phyloP scores from a whole-genome alignment of 1,284 basidiomycete species.

The Rhodotorula mucilaginosa region DNA sequence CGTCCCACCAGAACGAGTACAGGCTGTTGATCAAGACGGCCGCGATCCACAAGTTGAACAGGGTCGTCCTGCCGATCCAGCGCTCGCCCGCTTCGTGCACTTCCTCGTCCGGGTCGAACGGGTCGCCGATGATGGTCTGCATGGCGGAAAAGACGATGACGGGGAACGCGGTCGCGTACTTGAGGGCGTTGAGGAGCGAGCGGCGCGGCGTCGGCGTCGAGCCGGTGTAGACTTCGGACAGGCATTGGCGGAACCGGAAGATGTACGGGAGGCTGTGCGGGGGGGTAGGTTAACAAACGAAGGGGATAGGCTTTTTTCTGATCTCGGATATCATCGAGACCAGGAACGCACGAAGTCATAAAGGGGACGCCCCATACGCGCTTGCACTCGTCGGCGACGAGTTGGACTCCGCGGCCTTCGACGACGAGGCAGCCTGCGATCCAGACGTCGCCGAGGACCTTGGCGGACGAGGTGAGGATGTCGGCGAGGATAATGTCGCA shows the following conservation, averaged over 20 bases:
- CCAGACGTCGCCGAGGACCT: slow-evolving; percentile 93
- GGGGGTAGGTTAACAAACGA: too few relatives aligned
- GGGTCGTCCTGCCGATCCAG: slow-evolving; percentile 71
- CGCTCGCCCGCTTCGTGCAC: slow-evolving; percentile 21
- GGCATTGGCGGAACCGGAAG: slow-evolving; percentile 87
- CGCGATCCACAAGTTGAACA: slow-evolving; percentile 83
- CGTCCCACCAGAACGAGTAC: slow-evolving; percentile 99
- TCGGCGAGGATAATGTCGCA: slow-evolving; percentile 92
- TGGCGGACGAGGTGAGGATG: slow-evolving; percentile 92
- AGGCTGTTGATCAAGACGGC: slow-evolving; percentile 83
- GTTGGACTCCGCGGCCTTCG: slow-evolving; percentile 18
- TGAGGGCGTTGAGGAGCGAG: slow-evolving; percentile 88
- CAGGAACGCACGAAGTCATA: slow-evolving; percentile 38
- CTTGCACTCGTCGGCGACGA: slow-evolving; percentile 33
- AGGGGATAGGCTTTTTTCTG: too few relatives aligned
- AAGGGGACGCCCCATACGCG: slow-evolving; percentile 38
- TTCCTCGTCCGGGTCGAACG: slow-evolving; percentile 35
- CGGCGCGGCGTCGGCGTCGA: slow-evolving; percentile 59
- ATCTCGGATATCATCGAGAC: too few relatives aligned
- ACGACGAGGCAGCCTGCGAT: slow-evolving; percentile 74
- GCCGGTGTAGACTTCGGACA: slow-evolving; percentile 72
- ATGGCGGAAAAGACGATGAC: slow-evolving; percentile 91
- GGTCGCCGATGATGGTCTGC: slow-evolving; percentile 53
- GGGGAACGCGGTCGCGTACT: slow-evolving; percentile 97
- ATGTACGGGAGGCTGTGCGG: slow-evolving; percentile 75